phyloP scores from a whole-genome alignment of 2,329 filamentous ascomycete genomes.

The Cordyceps pruinosa region DNA sequence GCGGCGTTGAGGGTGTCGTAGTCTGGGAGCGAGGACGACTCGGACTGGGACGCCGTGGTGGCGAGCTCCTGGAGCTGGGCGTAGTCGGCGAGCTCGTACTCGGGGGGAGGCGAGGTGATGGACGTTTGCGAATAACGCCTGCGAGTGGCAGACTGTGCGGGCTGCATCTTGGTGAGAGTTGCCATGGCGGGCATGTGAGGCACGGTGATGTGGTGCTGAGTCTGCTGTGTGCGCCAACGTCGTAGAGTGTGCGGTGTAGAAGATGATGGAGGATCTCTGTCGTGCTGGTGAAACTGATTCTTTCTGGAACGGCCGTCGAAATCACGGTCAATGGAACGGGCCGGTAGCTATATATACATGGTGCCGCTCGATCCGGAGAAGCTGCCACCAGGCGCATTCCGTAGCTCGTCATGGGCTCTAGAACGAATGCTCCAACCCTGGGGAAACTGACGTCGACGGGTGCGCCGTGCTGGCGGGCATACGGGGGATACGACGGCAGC shows the following conservation, averaged over 20 bases:
- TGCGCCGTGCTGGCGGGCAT: not conserved
- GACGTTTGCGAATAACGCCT: not conserved
- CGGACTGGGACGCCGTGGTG: constrained; percentile 20
- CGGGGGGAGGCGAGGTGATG: constrained; percentile 20
- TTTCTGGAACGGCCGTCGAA: not conserved
- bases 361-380: not conserved
- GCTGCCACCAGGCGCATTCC: not conserved
- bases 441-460: not conserved
- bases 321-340: not conserved
- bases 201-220: not conserved
- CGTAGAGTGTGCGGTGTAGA: not conserved
- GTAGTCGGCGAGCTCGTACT: constrained; percentile 20
- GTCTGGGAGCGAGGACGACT: constrained; percentile 17
- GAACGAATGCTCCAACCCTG: not conserved
- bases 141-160: not conserved
- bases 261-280: too few species aligned
- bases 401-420: constrained; percentile 2
- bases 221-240: not conserved
- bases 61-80: constrained; percentile 22
- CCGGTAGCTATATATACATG: not conserved
- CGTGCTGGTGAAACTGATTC: not conserved
- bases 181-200: constrained; percentile 14
- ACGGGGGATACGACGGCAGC: constrained; percentile 4
- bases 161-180: constrained; percentile 1
- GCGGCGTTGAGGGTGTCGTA: constrained; percentile 11